phyloP scores from a whole-genome alignment of 805 yeast species.

The Tetrapisispora taiwanensis region DNA sequence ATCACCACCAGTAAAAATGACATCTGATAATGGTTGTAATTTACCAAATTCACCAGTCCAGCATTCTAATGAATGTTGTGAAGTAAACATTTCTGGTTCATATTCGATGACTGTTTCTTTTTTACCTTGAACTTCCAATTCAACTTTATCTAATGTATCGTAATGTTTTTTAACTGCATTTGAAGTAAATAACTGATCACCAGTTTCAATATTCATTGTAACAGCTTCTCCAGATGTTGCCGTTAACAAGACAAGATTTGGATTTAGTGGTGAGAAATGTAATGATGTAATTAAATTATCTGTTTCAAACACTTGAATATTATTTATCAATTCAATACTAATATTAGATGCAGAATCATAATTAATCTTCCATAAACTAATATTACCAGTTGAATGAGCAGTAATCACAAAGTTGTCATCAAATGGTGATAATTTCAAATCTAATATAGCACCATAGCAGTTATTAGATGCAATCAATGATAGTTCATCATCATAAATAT shows the following conservation, averaged over 20 bases:
- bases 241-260: slow-evolving; percentile 40
- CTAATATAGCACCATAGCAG: slow-evolving; percentile 61
- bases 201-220: slow-evolving; percentile 13
- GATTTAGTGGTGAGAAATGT: slow-evolving; percentile 40
- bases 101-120: background rate
- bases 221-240: slow-evolving; percentile 58
- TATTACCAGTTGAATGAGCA: slow-evolving; percentile 74
- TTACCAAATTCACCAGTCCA: slow-evolving; percentile 79
- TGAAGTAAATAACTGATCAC: slow-evolving; percentile 1
- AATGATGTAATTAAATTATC: slow-evolving; percentile 53
- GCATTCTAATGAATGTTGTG: slow-evolving; percentile 64
- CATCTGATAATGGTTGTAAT: slow-evolving; percentile 39
- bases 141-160: slow-evolving; percentile 5
- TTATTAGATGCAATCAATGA: slow-evolving; percentile 19
- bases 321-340: slow-evolving; percentile 18
- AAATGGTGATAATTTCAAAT: slow-evolving; percentile 56
- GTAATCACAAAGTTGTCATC: slow-evolving; percentile 41
- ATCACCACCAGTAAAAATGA: slow-evolving; percentile 84
- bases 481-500: slow-evolving; percentile 28
- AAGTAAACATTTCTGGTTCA: slow-evolving; percentile 17
- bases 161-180: slow-evolving; percentile 5
- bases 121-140: slow-evolving; percentile 12
- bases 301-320: slow-evolving; percentile 39
- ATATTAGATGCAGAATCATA: slow-evolving; percentile 8
- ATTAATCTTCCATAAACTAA: slow-evolving; percentile 51